Percentiles rank a stretch among this genome's conserved stretches.
Conservation (phyloP, 306 rosid genomes). For the Prunus mira region DNA sequence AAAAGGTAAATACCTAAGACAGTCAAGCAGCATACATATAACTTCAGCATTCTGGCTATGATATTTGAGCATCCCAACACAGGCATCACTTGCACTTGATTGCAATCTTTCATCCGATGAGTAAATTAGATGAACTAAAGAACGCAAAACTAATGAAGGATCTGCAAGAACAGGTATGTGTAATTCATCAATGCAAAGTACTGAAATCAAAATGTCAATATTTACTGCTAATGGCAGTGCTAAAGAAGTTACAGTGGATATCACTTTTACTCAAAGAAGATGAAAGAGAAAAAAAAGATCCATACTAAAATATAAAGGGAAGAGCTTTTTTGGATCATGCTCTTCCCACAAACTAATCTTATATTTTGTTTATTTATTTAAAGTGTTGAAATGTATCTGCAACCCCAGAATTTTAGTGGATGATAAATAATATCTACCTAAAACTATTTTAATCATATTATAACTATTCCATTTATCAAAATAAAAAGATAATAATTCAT, state of each 20-base stretch:
- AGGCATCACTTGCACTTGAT: slow-evolving; percentile 59
- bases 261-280: neutral
- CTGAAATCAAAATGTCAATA: neutral
- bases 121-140: slow-evolving; percentile 57
- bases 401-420: neutral
- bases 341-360: neutral
- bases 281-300: neutral
- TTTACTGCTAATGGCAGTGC: neutral
- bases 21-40: slow-evolving; percentile 71
- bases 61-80: slow-evolving; percentile 56
- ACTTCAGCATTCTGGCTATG: slow-evolving; percentile 61
- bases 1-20: slow-evolving; percentile 57
- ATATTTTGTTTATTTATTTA: neutral
- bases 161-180: slow-evolving; percentile 49
- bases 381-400: neutral
- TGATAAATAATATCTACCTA: neutral
- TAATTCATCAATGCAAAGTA: slow-evolving; percentile 22
- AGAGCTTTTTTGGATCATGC: neutral
- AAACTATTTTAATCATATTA: neutral
- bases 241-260: neutral
- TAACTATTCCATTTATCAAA: no score
- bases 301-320: neutral
- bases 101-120: slow-evolving; percentile 49
- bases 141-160: slow-evolving; percentile 62
- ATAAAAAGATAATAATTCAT: no score